Evolutionary conservation across 257 asterid genomes (phyloP).

Genomic region (Nicotiana knightiana): DNA sequence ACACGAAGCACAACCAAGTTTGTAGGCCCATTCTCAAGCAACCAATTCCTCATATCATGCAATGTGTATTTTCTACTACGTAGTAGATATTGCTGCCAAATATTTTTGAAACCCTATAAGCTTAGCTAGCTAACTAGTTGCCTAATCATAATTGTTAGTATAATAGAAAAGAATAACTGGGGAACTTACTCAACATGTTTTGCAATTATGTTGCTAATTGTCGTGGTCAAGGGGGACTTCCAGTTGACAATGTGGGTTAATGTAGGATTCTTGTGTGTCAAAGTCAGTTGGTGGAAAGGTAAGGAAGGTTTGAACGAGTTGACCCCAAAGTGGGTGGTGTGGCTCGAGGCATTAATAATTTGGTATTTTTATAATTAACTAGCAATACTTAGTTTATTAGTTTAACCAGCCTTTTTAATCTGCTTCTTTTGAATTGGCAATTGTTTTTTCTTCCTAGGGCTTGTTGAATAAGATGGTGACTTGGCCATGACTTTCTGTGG

Average conservation of each 20-base stretch:
- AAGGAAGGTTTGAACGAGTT: slow-evolving; percentile 29
- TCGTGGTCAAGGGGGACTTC: slow-evolving; percentile 21
- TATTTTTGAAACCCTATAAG: neutral
- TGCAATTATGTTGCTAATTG: slow-evolving; percentile 4
- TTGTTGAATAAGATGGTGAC: slow-evolving; percentile 23
- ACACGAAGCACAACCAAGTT: slow-evolving; percentile 40
- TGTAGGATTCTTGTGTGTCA: slow-evolving; percentile 20
- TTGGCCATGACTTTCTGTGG: slow-evolving; percentile 13
- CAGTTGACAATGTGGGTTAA: slow-evolving; percentile 14
- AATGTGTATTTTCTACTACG: neutral
- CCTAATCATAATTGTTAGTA: neutral
- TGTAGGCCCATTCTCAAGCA: slow-evolving; percentile 42
- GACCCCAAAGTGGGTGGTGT: slow-evolving; percentile 29
- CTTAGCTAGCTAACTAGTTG: neutral
- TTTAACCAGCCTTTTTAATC: neutral
- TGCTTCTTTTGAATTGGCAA: neutral
- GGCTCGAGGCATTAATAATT: slow-evolving; percentile 50
- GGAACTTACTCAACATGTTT: slow-evolving; percentile 4
- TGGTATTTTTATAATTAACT: neutral
- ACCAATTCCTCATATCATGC: slow-evolving; percentile 23
- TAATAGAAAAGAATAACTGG: neutral
- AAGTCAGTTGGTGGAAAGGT: slow-evolving; percentile 22
- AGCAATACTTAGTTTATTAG: neutral
- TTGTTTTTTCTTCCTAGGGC: slow-evolving; percentile 29
- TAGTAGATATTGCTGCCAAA: neutral